These are phyloP conservation scores for Tylopilus vinaceipallidus DNA, from an alignment of 768 basidiomycete species.

Conservation along the genomic window DNA sequence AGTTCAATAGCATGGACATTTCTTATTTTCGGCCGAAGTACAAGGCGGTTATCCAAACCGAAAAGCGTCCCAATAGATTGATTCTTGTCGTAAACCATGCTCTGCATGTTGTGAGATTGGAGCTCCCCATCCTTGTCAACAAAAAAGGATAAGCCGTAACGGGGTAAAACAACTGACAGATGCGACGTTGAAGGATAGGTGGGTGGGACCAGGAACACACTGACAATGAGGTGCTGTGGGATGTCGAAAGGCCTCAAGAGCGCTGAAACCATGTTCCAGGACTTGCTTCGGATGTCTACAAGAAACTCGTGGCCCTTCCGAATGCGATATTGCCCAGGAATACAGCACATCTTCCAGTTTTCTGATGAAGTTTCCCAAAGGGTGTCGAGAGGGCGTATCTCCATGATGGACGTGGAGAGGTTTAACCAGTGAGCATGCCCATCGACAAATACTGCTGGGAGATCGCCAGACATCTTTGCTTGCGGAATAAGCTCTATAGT, in stretches of 20 bases:
- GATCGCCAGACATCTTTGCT: conserved; percentile 15
- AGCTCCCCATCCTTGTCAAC: conserved; percentile 31
- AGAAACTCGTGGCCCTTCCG: conserved; percentile 6
- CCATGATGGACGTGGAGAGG: conserved; percentile 15
- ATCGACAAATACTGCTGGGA: conserved; percentile 18
- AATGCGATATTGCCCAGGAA: conserved; percentile 3
- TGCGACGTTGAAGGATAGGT: background rate
- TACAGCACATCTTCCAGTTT: conserved; percentile 22
- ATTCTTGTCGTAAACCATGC: conserved; percentile 37
- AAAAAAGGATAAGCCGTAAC: conserved; percentile 39
- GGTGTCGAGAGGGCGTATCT: conserved; percentile 21
- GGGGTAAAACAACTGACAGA: conserved; percentile 36
- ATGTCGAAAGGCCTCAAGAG: conserved; percentile 14
- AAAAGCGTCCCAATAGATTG: conserved; percentile 43
- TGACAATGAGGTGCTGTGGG: conserved; percentile 19
- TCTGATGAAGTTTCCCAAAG: conserved; percentile 16
- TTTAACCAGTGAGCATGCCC: conserved; percentile 31
- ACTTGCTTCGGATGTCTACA: conserved; percentile 24
- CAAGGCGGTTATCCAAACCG: conserved; percentile 39
- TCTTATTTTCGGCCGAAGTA: conserved; percentile 31
- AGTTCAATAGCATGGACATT: background rate
- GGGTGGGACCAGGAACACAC: background rate
- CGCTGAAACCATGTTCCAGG: conserved; percentile 21
- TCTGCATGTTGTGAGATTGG: conserved; percentile 38
- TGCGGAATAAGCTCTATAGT: conserved; percentile 24